Evolutionary conservation across 129 eudicot species (phyloP), one percentile per base, ranked within the genome.

Genomic region (Pulicaria dysenterica): DNA sequence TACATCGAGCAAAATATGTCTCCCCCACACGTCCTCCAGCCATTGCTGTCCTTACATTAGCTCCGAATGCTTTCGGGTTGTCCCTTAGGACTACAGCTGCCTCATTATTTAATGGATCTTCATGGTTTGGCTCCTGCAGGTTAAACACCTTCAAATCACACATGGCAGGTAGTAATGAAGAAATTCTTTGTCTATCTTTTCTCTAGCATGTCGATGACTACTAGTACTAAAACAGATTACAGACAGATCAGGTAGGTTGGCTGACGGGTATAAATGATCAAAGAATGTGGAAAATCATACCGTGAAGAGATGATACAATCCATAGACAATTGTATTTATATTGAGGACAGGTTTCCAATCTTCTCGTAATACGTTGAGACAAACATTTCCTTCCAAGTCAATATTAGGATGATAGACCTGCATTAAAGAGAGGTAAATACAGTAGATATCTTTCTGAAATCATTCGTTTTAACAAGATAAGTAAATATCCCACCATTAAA

Each of bases 331-430:
- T 11, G 95, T 83, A 66, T 85, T 85, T 1, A 88, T 83, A 72
- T 78, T 88, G 68, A 85, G 86, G 31, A 85, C 88, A 47, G 95
- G 91, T 81, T 85, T 88, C 95, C 95, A 85, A 75, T 88, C 95
- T 81, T 85, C 91, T 63, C 86, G 79, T 14, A 88, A 73, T 15
- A 85, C 83, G 79, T 88, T 88, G 24, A 88, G 85, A 78, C 85
- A 84, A 7, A 87, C 85, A 31, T 84, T 87, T 47, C 93, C 93
- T 76, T 87, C 89, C 82, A 88, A 69, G 66, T 85, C 86, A n/a
- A 88, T 88, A 75, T 88, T 88, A 16, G 95, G 95, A 83, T 88
- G 95, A 74, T 88, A 88, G 6, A 88, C 90, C 88, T 88, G 77
- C 63, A 60, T 34, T 36, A 40, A 12, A 11, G 14, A 10, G 8